Percentiles rank a stretch among this genome's conserved stretches.
Conservation (phyloP, 2,329 filamentous ascomycete species). For the Cytospora piceae region DNA sequence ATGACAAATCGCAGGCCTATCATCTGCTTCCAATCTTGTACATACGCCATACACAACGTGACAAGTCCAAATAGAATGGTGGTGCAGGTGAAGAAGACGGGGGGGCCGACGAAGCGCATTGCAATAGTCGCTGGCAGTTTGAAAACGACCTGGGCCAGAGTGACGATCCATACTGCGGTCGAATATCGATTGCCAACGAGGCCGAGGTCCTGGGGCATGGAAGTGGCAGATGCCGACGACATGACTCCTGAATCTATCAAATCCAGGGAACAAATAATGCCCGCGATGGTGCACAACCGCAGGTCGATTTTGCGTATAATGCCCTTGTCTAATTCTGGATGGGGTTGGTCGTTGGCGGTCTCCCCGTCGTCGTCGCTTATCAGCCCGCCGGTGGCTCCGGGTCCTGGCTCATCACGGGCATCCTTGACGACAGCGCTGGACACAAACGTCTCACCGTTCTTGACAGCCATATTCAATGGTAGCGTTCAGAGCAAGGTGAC, state of each 20-base stretch:
- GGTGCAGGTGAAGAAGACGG: constrained; percentile 63
- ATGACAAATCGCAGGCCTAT: constrained; percentile 68
- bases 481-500: neutral
- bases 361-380: constrained; percentile 26
- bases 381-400: neutral
- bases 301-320: constrained; percentile 68
- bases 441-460: neutral
- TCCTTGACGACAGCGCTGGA: neutral
- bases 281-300: constrained; percentile 71
- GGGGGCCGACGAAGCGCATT: constrained; percentile 66
- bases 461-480: constrained; percentile 13
- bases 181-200: constrained; percentile 69
- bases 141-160: constrained; percentile 68
- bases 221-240: constrained; percentile 70
- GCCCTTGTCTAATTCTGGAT: constrained; percentile 44
- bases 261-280: constrained; percentile 71
- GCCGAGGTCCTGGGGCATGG: constrained; percentile 66
- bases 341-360: constrained; percentile 32
- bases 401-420: neutral
- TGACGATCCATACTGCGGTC: constrained; percentile 75
- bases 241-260: constrained; percentile 72
- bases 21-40: constrained; percentile 71
- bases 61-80: constrained; percentile 66
- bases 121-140: constrained; percentile 71
- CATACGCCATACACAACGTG: constrained; percentile 70